Evolutionary conservation across 2,329 filamentous ascomycete species (phyloP), one percentile per base, ranked within the genome.

Genomic region (Ophiocordyceps unilateralis): DNA sequence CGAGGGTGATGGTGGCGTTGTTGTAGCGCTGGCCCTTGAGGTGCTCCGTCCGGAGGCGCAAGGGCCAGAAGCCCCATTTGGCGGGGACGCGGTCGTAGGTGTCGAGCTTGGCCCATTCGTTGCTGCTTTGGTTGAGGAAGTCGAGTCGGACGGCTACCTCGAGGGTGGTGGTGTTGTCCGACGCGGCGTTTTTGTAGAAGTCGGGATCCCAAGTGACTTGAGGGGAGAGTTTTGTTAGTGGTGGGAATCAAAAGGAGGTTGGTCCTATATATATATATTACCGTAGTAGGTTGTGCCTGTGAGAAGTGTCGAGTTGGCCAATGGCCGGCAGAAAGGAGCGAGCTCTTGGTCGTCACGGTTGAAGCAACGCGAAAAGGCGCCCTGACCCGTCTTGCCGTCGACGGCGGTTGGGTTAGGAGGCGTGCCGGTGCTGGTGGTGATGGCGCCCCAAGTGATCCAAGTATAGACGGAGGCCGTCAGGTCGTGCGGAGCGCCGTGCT

Each of bases 141-240:
- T 69, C 63, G 47, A 67, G 56, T 48, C 64, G 63, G 51, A 61
- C 45, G 28, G 53, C 49, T 43, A 63, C 50, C 22, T 56, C 54
- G 43, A 53, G 46, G 26, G 57, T 57, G 23, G 50, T 57, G 23
- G 50, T 42, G 49, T 60, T 61, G 47, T 45, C 48, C 7, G 9
- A 6, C 39, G 65, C 62, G 44, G 60, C 57, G 40, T 58, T 53
- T 50, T 61, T 60, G 59, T 72, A 74, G 56, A 61, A 69, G 41
- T 63, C 57, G 21, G 70, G 60, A 49, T 77, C 71, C 72, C 72
- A 76, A 23, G 69, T 74, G 43, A 76, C 72, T 76, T n/a, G n/a
- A n/a, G n/a, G n/a, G n/a, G n/a, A n/a, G n/a, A n/a, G n/a, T n/a
- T n/a, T n/a, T n/a, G n/a, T n/a, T n/a, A n/a, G n/a, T n/a, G n/a